These are phyloP conservation scores for Cercospora sp. DNA, from an alignment of 2,329 filamentous ascomycete species.

Conservation along the genomic window DNA sequence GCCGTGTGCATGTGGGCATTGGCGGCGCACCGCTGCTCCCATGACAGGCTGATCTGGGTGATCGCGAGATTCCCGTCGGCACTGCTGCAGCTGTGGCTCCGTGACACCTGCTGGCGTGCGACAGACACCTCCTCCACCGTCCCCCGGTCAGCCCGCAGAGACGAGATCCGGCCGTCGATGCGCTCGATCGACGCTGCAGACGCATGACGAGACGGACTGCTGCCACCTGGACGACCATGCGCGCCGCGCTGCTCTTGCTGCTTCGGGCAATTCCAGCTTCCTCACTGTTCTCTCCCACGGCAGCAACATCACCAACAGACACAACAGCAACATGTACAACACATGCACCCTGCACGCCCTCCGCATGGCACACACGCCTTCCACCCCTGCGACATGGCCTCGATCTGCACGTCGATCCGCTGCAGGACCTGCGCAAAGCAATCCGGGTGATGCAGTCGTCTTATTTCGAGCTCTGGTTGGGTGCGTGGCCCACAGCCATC, in stretches of 20 bases:
- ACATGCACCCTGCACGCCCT: neutral
- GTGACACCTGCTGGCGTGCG: neutral
- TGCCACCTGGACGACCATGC: neutral
- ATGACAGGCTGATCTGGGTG: neutral
- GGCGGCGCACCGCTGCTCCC: neutral
- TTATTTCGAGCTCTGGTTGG: constrained; percentile 76
- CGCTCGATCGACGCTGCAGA: neutral
- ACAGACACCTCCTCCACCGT: neutral
- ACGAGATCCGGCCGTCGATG: neutral
- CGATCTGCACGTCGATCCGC: constrained; percentile 4
- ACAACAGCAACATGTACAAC: neutral
- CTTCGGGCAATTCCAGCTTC: neutral
- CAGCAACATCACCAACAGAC: neutral
- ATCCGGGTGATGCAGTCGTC: constrained; percentile 72
- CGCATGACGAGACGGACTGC: neutral
- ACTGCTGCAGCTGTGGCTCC: neutral
- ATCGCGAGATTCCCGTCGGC: neutral
- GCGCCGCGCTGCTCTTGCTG: neutral
- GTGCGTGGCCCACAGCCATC: constrained; percentile 81
- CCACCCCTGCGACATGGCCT: neutral
- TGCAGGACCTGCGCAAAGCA: constrained; percentile 49
- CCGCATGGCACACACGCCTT: neutral
- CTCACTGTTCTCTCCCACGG: neutral
- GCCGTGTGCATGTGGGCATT: neutral
- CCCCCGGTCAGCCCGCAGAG: neutral